Percentiles rank a stretch among this genome's conserved stretches.
phyloP scores from a whole-genome alignment of 1,284 basidiomycete species.

The Sphagnurus paluster region DNA sequence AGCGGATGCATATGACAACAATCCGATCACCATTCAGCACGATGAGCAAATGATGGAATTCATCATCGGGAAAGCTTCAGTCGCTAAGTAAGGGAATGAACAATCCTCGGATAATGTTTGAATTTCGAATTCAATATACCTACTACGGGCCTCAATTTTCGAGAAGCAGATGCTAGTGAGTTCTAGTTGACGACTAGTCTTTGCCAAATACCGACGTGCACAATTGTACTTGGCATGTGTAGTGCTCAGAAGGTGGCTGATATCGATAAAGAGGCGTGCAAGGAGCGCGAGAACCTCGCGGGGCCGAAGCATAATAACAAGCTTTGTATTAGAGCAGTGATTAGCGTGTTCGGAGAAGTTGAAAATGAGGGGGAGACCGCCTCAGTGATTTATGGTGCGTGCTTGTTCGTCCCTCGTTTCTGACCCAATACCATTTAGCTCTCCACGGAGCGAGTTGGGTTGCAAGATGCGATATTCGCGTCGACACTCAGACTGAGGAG shows the following conservation, averaged over 20 bases:
- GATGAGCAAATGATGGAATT: conserved; percentile 21
- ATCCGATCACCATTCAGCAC: conserved; percentile 18
- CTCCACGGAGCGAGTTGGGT: conserved; percentile 32
- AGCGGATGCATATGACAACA: conserved; percentile 15
- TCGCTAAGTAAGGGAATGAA: no score
- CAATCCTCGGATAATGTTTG: no score
- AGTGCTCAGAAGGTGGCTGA: no score
- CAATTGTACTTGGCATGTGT: no score
- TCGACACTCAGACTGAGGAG: conserved; percentile 31
- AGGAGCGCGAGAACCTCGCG: conserved; percentile 6
- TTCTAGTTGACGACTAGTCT: no score
- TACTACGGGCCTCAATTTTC: no score
- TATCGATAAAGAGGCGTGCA: conserved; percentile 16
- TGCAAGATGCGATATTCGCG: conserved; percentile 39
- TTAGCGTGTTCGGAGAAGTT: conserved; percentile 26
- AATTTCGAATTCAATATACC: no score
- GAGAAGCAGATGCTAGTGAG: no score
- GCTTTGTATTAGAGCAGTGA: conserved; percentile 17
- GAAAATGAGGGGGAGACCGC: conserved; percentile 30
- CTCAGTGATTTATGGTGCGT: conserved; percentile 38
- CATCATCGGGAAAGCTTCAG: no score
- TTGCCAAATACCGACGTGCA: no score
- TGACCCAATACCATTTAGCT: not conserved
- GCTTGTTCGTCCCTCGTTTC: not conserved
- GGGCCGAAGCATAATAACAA: conserved; percentile 2